A percentile compares a stretch with the other conserved stretches of the same genome.
Evolutionary conservation across 2,329 filamentous ascomycete species (phyloP).

Genomic region (Colletotrichum sp.): DNA sequence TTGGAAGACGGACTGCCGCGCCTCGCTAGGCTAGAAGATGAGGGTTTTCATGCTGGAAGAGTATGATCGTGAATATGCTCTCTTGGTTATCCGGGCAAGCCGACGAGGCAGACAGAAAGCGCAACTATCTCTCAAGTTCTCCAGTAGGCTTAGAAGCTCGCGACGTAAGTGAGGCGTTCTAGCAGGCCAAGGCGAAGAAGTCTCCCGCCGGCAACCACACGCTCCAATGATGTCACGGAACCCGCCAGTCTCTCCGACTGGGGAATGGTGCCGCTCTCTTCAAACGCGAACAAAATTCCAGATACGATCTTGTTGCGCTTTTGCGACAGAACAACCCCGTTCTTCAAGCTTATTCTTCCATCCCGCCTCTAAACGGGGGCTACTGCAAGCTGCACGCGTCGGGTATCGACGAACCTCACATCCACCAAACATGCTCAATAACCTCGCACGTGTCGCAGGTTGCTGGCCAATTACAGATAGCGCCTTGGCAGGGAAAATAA

Average conservation of each 20-base stretch:
- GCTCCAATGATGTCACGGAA: neutral
- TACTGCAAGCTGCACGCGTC: neutral
- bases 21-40: fast-evolving
- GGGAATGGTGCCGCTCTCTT: neutral
- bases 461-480: neutral
- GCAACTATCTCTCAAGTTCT: fast-evolving
- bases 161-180: neutral
- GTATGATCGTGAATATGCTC: neutral
- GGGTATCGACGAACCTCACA: neutral
- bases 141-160: fast-evolving
- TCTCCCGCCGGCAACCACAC: neutral
- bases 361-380: neutral
- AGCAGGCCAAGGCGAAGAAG: neutral
- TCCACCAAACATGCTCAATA: neutral
- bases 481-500: neutral
- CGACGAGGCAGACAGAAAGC: neutral
- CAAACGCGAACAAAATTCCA: neutral
- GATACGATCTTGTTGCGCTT: neutral
- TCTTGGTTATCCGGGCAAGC: neutral
- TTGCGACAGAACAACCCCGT: neutral
- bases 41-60: neutral
- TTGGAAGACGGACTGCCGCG: neutral
- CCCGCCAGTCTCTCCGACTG: neutral
- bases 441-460: neutral
- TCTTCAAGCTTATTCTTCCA: neutral